Evolutionary conservation across 495 filamentous ascomycete genomes (phyloP).

Genomic region (Aspergillus sparsus): DNA sequence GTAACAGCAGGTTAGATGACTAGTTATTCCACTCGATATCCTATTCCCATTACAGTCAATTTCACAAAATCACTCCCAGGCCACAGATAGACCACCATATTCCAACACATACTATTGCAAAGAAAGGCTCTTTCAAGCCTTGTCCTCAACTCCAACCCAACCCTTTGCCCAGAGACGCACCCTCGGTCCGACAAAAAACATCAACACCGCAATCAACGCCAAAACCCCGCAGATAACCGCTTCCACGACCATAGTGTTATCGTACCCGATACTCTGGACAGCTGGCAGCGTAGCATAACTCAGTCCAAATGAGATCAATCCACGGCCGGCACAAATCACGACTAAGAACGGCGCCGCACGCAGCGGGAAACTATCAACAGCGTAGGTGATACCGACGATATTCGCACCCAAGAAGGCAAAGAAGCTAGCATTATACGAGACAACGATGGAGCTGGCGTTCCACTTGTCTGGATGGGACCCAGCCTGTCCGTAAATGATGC

Average conservation of each 20-base stretch:
- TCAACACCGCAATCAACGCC: constrained; percentile 7
- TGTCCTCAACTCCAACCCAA: not conserved
- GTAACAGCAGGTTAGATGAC: too few species aligned
- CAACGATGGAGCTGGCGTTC: constrained; percentile 21
- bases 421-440: constrained; percentile 29
- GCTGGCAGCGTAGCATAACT: constrained; percentile 12
- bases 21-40: too few species aligned
- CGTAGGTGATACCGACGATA: constrained; percentile 31
- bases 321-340: constrained; percentile 28
- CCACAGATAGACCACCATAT: too few species aligned
- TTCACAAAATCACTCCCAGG: too few species aligned
- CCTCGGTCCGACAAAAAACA: constrained; percentile 7
- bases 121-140: not conserved
- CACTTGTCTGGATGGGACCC: constrained; percentile 21
- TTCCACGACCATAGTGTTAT: constrained; percentile 11
- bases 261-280: constrained; percentile 5
- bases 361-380: constrained; percentile 28
- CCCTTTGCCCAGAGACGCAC: not conserved
- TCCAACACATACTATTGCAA: too few species aligned
- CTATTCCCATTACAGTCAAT: too few species aligned
- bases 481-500: constrained; percentile 28
- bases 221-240: constrained; percentile 9
- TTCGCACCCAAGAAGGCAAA: constrained; percentile 29
- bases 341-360: constrained; percentile 31
- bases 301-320: constrained; percentile 36